Evolutionary conservation across 176 grass and related monocot species (phyloP).

Genomic region (Ampelocalamus luodianensis): DNA sequence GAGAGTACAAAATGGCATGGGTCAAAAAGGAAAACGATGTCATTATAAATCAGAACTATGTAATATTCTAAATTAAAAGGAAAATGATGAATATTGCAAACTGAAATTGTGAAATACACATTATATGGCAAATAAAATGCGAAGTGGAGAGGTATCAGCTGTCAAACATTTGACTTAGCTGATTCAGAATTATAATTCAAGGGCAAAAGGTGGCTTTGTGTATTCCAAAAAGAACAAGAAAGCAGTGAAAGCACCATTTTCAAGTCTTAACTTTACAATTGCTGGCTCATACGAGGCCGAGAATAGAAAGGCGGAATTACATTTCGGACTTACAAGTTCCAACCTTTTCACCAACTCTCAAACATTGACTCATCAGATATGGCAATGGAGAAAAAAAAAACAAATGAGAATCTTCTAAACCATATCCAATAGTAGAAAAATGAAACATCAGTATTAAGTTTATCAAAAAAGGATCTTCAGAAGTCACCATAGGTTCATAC

Average conservation of each 20-base stretch:
- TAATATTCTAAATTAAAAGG: neutral
- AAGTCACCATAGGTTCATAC: neutral
- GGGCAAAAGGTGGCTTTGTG: neutral
- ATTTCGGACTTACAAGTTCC: neutral
- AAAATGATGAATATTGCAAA: neutral
- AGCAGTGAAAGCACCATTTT: neutral
- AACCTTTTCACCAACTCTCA: neutral
- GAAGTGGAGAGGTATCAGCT: neutral
- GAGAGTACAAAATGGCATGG: neutral
- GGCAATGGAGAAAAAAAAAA: neutral
- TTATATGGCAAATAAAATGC: neutral
- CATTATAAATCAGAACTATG: neutral
- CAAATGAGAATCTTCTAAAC: neutral
- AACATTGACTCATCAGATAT: neutral
- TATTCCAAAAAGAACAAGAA: neutral
- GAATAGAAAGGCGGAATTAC: neutral
- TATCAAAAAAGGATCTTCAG: neutral
- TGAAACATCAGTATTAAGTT: neutral
- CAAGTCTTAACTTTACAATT: neutral
- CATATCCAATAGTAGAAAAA: neutral
- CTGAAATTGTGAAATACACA: neutral
- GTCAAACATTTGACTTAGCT: slow-evolving; percentile 10
- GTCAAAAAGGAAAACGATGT: neutral
- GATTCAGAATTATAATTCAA: neutral
- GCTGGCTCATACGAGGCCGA: neutral